These are phyloP conservation scores for Gautieria morchelliformis DNA, from an alignment of 768 basidiomycete species.

Conservation along the genomic window DNA sequence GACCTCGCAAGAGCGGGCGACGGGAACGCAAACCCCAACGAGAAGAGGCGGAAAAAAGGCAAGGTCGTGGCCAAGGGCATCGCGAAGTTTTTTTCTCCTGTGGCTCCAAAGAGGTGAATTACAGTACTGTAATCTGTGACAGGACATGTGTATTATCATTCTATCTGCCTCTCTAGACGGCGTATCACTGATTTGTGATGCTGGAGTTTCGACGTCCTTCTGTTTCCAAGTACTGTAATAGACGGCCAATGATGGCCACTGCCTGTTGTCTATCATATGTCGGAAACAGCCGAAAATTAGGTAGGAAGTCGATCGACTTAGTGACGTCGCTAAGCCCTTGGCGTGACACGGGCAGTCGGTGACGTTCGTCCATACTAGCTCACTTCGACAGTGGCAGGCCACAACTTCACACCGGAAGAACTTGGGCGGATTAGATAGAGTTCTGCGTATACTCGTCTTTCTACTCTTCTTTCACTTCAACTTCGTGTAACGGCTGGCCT, in stretches of 20 bases:
- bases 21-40: slow-evolving; percentile 14
- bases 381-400: not conserved
- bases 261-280: too few species aligned
- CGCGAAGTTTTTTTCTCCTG: slow-evolving; percentile 36
- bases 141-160: not conserved
- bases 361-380: not conserved
- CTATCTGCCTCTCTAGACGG: not conserved
- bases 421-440: not conserved
- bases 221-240: too few species aligned
- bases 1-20: slow-evolving; percentile 49
- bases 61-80: slow-evolving; percentile 28
- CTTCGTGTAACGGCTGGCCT: not conserved
- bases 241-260: too few species aligned
- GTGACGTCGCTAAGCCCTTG: too few species aligned
- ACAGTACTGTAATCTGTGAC: not conserved
- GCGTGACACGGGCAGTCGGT: not conserved
- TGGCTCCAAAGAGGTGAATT: slow-evolving; percentile 9
- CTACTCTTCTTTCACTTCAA: not conserved
- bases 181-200: not conserved
- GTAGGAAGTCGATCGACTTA: too few species aligned
- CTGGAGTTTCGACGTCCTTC: too few species aligned
- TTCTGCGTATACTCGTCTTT: not conserved
- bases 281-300: too few species aligned
- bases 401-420: not conserved
- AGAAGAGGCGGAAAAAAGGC: slow-evolving; percentile 22